Base-by-base conservation (phyloP, 2,329 filamentous ascomycete genomes). In the Monilinia polystroma region DNA sequence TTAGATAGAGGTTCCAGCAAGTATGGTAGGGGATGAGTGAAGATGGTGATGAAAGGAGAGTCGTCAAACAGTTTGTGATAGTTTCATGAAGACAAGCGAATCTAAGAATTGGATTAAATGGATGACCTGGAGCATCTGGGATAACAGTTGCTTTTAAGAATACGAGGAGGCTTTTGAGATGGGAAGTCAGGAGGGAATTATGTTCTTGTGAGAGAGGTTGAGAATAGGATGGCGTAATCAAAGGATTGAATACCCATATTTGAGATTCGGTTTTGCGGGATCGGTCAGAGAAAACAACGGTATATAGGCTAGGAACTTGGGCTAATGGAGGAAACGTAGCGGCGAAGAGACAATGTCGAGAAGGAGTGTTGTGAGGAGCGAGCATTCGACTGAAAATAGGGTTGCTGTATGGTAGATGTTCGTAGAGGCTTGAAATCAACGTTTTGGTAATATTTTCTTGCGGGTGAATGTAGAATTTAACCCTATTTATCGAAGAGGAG, bases 231-330 rank as follows among this genome's bases (percentile, higher is more conserved):
- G 45, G 29, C 1, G 57, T 60, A 55, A 70, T 70, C 1, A 76
- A 63, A 12, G 74, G 66, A 51, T 75, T 75, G 69, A 72, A 75
- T 14, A 73, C 47, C 73, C 73, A 75, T 8, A 75, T 75, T 58
- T 76, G 75, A 26, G 73, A 72, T 67, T 76, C 75, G 1, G 56
- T 49, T 47, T 73, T 70, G 2, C 75, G 71, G 16, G 73, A 75
- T 18, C 75, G 70, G 60, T 76, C 75, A 3, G 74, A 69, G 64
- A 75, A 76, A 29, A 75, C 18, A 29, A 76, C 69, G 26, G 73
- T 76, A 23, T 69, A 74, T 4, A 63, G 14, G 49, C 68, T 68
- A 18, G 71, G 67, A 10, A 65, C 32, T 3, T 52, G 18, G 16
- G 35, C 12, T 1, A 52, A 14, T 32, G 68, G 69, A 26, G 70